Percentiles rank a stretch among this genome's conserved stretches.
Conservation (phyloP, 2,329 filamentous ascomycete genomes). For the Aspergillus pseudoglaucus region DNA sequence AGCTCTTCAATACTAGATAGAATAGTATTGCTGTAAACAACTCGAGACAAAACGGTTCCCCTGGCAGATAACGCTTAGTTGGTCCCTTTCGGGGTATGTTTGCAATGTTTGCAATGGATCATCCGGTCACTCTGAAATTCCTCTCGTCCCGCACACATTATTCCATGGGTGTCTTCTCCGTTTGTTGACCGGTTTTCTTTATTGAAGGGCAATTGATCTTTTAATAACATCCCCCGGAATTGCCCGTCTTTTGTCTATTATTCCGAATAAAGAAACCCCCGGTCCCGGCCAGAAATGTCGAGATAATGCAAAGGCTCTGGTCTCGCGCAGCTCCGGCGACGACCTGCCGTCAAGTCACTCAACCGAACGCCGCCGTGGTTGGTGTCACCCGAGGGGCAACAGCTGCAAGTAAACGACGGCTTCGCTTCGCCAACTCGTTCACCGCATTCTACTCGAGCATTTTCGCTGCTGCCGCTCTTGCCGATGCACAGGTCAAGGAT, state of each 20-base stretch:
- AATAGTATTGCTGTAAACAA: not conserved
- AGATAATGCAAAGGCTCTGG: conserved; percentile 41
- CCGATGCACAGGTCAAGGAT: conserved; percentile 35
- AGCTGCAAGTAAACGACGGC: conserved; percentile 30
- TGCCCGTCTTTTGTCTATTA: not conserved
- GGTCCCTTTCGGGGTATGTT: conserved; percentile 18
- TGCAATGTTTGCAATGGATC: conserved; percentile 33
- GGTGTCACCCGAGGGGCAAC: conserved; percentile 29
- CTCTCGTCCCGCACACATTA: conserved; percentile 2
- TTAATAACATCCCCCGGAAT: conserved; percentile 1
- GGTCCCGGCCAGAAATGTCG: conserved; percentile 20
- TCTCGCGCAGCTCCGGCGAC: conserved; percentile 34
- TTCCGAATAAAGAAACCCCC: not conserved
- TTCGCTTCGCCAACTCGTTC: conserved; percentile 37
- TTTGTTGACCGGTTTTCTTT: conserved; percentile 5
- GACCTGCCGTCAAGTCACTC: conserved; percentile 38
- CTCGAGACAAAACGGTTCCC: not conserved
- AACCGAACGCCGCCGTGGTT: conserved; percentile 30
- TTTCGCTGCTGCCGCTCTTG: conserved; percentile 36
- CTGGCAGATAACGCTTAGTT: not conserved
- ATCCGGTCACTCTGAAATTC: conserved; percentile 4
- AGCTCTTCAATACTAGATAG: not conserved
- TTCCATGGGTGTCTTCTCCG: not conserved
- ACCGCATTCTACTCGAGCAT: conserved; percentile 41
- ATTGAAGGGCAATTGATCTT: conserved; percentile 3